Evolutionary conservation across 1,284 basidiomycete species (phyloP).

Genomic region (Ceratobasidium sp.): DNA sequence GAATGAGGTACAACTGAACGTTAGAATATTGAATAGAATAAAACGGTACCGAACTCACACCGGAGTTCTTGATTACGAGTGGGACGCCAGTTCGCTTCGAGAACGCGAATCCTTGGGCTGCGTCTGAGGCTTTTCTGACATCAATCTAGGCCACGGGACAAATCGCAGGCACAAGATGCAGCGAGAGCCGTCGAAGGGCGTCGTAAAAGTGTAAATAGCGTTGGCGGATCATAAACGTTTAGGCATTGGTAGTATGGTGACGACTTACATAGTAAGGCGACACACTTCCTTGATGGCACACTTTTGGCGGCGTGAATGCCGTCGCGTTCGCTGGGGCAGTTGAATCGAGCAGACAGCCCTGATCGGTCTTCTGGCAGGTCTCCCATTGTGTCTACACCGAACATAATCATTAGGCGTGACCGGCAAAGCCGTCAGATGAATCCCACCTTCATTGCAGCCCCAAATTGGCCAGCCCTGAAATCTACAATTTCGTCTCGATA

Average conservation of each 20-base stretch:
- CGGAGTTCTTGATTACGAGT: constrained; percentile 66
- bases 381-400: constrained; percentile 34
- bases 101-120: constrained; percentile 62
- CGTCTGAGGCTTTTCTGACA: constrained; percentile 59
- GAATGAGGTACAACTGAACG: too few relatives aligned
- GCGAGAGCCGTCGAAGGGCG: too few relatives aligned
- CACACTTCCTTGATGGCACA: constrained; percentile 36
- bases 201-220: too few relatives aligned
- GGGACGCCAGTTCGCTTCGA: constrained; percentile 59
- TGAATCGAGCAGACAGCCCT: constrained; percentile 29
- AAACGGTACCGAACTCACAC: constrained; percentile 48
- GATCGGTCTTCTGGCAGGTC: constrained; percentile 29
- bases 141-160: constrained; percentile 60
- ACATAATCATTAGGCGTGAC: background rate
- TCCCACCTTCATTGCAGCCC: constrained; percentile 17
- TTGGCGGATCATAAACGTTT: too few relatives aligned
- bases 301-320: background rate
- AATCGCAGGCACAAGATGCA: too few relatives aligned
- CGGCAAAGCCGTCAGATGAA: background rate
- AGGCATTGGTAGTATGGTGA: too few relatives aligned
- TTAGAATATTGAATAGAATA: background rate
- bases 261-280: constrained; percentile 37
- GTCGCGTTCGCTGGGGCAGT: constrained; percentile 12
- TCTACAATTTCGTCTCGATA: background rate
- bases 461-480: constrained; percentile 21